A percentile compares a stretch with the other conserved stretches of the same genome.
Conservation (phyloP, 768 basidiomycete species). For the Russula dissimulans region DNA sequence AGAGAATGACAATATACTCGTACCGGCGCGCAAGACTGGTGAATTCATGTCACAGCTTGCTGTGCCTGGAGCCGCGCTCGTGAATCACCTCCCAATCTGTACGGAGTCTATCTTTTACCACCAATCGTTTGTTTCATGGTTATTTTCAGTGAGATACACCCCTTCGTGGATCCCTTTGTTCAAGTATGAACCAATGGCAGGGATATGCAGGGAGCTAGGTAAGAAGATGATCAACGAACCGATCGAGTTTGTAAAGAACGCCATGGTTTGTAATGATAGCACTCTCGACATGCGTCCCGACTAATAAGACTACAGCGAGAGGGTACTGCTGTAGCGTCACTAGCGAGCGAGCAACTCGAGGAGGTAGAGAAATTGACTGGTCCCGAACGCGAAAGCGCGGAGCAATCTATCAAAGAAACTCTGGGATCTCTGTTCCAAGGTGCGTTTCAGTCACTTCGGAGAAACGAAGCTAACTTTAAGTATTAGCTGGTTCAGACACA, state of each 20-base stretch:
- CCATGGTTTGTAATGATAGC: background rate
- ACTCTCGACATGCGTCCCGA: background rate
- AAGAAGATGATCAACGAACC: background rate
- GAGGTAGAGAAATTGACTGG: background rate
- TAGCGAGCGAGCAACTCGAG: background rate
- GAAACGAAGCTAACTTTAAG: too few relatives aligned
- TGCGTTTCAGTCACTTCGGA: too few relatives aligned
- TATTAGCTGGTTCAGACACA: too few relatives aligned
- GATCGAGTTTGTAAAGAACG: background rate
- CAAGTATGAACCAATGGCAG: background rate
- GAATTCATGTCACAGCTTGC: background rate
- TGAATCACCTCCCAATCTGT: constrained; percentile 12
- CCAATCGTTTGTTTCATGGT: background rate
- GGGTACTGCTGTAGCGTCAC: background rate
- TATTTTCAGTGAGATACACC: background rate
- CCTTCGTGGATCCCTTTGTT: background rate
- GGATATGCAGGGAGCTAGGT: background rate
- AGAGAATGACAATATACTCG: background rate
- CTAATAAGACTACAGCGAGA: background rate
- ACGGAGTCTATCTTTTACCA: background rate
- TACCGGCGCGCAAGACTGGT: background rate
- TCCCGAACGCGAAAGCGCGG: background rate
- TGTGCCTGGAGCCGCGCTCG: constrained; percentile 1
- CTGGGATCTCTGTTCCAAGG: background rate
- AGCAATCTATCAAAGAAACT: background rate